Percentiles rank a stretch among this genome's conserved stretches.
phyloP scores from a whole-genome alignment of 2,329 filamentous ascomycete species.

The Parastagonospora avenae region DNA sequence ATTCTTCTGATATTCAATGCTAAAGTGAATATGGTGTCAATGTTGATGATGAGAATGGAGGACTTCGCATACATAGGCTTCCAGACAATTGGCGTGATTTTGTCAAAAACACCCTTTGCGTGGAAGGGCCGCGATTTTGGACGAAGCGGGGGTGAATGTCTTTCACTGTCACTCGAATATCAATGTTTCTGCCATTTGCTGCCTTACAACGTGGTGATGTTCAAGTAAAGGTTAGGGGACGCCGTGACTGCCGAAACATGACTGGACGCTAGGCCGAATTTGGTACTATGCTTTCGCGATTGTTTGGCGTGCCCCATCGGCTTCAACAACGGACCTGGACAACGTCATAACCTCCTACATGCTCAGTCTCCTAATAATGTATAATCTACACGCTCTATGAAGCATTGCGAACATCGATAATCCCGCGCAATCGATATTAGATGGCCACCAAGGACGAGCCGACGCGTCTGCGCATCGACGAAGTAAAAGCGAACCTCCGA shows the following conservation, averaged over 20 bases:
- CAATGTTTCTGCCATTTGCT: no score
- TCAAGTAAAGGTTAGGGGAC: neutral
- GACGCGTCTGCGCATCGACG: slow-evolving; percentile 54
- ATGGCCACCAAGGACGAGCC: slow-evolving; percentile 39
- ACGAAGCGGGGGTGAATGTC: no score
- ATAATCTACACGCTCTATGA: slow-evolving; percentile 34
- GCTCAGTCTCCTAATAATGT: slow-evolving; percentile 30
- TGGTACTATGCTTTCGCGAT: slow-evolving; percentile 20
- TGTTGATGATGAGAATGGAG: no score
- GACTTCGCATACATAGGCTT: no score
- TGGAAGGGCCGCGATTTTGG: no score
- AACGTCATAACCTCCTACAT: slow-evolving; percentile 13
- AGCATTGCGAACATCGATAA: neutral
- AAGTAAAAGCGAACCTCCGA: slow-evolving; percentile 54
- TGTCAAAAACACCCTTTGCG: no score
- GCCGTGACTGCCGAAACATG: neutral
- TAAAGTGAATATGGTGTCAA: no score
- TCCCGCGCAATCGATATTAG: slow-evolving; percentile 1
- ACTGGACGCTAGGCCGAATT: slow-evolving; percentile 14
- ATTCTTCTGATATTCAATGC: no score
- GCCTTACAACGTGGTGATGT: neutral
- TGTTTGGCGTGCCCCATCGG: slow-evolving; percentile 20
- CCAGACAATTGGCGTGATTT: no score
- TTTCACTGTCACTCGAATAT: no score
- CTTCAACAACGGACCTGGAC: slow-evolving; percentile 10